Conservation (phyloP, 2,329 filamentous ascomycete genomes). For the Fusarium humuli region DNA sequence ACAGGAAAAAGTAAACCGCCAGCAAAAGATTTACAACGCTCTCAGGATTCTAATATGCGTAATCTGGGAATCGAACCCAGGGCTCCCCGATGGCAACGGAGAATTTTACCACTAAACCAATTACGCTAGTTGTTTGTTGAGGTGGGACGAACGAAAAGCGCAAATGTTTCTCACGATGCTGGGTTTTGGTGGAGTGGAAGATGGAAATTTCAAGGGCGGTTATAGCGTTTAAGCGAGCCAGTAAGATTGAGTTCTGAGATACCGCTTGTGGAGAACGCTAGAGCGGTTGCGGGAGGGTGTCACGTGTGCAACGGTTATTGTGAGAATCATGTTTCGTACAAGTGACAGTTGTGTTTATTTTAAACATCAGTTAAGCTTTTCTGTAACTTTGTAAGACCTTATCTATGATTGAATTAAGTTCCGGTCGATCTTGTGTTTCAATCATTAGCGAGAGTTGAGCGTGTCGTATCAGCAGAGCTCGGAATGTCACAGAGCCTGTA, state of each 20-base stretch:
- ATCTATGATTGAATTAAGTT: neutral
- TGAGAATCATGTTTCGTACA: neutral
- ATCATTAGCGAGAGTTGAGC: neutral
- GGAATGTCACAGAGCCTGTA: neutral
- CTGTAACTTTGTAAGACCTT: neutral
- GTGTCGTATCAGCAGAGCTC: neutral
- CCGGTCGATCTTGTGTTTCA: neutral
- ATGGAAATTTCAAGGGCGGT: neutral
- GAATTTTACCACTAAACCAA: slow-evolving; percentile 13
- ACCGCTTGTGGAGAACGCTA: neutral
- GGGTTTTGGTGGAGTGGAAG: slow-evolving; percentile 6
- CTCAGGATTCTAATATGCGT: neutral
- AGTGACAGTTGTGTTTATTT: neutral
- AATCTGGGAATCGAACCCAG: slow-evolving; percentile 13
- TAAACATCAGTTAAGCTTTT: neutral
- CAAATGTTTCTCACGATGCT: neutral
- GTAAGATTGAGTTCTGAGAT: rapidly evolving
- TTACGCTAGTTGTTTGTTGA: neutral
- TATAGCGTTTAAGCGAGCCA: neutral
- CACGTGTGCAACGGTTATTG: neutral
- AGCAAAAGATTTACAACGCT: neutral
- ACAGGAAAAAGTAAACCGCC: neutral
- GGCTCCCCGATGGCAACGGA: slow-evolving; percentile 11
- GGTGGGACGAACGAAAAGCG: neutral
- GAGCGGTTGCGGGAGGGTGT: rapidly evolving